Percentiles rank a stretch among this genome's conserved stretches.
Evolutionary conservation across 164 flowering plant genomes (phyloP).

Genomic region (Vitis labrusca): DNA sequence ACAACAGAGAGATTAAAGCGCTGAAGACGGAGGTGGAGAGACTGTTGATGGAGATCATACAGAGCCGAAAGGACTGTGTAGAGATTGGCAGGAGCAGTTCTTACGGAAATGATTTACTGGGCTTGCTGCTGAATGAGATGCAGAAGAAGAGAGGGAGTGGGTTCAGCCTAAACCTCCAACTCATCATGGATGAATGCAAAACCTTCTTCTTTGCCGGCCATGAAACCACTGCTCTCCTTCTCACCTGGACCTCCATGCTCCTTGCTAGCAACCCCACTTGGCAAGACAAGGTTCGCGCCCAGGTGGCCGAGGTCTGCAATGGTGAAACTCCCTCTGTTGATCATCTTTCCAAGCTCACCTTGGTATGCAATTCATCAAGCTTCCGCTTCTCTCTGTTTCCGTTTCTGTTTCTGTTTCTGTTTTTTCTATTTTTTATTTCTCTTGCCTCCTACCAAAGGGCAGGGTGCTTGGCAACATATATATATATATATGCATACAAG

Average conservation of each 20-base stretch:
- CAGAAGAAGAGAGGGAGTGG: slow-evolving; percentile 49
- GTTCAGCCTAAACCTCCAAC: slow-evolving; percentile 50
- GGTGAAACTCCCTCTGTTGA: slow-evolving; percentile 58
- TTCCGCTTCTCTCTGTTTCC: background rate
- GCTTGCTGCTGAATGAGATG: slow-evolving; percentile 75
- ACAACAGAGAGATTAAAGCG: slow-evolving; percentile 77
- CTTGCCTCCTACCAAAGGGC: too few species aligned
- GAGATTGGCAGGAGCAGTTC: slow-evolving; percentile 73
- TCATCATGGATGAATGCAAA: slow-evolving; percentile 95
- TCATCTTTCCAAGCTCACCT: slow-evolving; percentile 71
- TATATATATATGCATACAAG: too few species aligned
- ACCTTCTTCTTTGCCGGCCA: slow-evolving; percentile 97
- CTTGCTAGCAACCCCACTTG: slow-evolving; percentile 83
- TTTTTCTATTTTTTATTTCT: slow-evolving; percentile 1
- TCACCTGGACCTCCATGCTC: slow-evolving; percentile 94
- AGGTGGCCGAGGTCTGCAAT: slow-evolving; percentile 62
- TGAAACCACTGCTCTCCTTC: slow-evolving; percentile 88
- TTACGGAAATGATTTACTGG: slow-evolving; percentile 79
- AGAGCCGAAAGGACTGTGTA: slow-evolving; percentile 65
- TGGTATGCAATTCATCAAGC: slow-evolving; percentile 39
- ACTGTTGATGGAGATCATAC: slow-evolving; percentile 82
- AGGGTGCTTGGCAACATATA: too few species aligned
- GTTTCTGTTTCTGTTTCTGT: background rate
- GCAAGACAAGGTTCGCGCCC: slow-evolving; percentile 81
- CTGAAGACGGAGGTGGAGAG: slow-evolving; percentile 84